Conservation (phyloP, 768 basidiomycete species). For the Psilocybe cubensis region DNA sequence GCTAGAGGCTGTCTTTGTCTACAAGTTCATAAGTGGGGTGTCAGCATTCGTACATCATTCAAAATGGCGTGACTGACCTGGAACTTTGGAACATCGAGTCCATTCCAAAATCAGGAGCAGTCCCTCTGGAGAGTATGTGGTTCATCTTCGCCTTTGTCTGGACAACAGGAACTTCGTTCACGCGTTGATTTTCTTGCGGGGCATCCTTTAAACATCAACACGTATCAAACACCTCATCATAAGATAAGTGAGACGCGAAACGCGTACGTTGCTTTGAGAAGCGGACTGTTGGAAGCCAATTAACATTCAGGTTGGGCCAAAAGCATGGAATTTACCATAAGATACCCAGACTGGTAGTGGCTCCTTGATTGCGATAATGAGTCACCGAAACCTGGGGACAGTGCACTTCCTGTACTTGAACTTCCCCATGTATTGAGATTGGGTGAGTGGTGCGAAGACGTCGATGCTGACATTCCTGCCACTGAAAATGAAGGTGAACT, state of each 20-base stretch:
- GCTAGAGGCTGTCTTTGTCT: constrained; percentile 65
- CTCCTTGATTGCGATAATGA: constrained; percentile 72
- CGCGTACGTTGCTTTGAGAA: constrained; percentile 60
- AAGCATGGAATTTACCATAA: constrained; percentile 57
- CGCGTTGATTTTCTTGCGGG: constrained; percentile 62
- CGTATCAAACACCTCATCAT: not conserved
- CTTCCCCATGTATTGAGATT: constrained; percentile 56
- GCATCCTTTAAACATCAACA: constrained; percentile 35
- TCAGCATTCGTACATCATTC: constrained; percentile 13
- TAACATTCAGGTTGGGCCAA: not conserved
- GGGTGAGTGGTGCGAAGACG: constrained; percentile 49
- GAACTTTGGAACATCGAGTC: constrained; percentile 86
- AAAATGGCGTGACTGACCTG: constrained; percentile 39
- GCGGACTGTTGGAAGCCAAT: constrained; percentile 47
- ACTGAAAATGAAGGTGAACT: constrained; percentile 52
- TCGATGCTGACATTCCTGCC: constrained; percentile 62
- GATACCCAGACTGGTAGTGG: constrained; percentile 81
- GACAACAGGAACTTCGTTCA: constrained; percentile 75
- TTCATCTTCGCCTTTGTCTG: constrained; percentile 84
- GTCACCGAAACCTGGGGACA: constrained; percentile 63
- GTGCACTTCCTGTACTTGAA: constrained; percentile 44
- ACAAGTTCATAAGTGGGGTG: not conserved
- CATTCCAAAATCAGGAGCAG: constrained; percentile 76
- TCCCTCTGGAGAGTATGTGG: constrained; percentile 63
- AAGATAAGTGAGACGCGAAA: not conserved